Evolutionary conservation across 805 yeast genomes (phyloP), one percentile per base, ranked within the genome.

Genomic region (Saturnispora ahearnii): DNA sequence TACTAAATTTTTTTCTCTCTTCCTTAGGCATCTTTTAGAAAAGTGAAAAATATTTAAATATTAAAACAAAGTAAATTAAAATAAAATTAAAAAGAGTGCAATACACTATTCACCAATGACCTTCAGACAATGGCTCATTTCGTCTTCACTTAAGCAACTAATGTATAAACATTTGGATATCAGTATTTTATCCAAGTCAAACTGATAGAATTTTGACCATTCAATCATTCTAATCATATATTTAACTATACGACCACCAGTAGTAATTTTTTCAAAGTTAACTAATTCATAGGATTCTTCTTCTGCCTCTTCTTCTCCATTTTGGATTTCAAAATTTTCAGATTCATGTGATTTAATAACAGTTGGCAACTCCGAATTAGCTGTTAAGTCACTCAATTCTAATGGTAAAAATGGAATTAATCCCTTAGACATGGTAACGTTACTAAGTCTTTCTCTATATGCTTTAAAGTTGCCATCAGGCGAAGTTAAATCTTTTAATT

Each of bases 351-450:
- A 48, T 50, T 64, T 66, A 38, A 77, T 64, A 49, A 70, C 68
- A 10, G 78, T 73, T 0, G 84, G 79, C 52, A 82, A 65, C 55
- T 81, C 84, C 3, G 82, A 76, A 62, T 87, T 88, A 59, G 84
- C 78, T 0, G 87, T 79, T 58, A 91, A 71, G 62, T 91, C 98
- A 3, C 90, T 82, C 43, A 91, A 64, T 59, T 87, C 89, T 30
- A 91, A 71, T 1, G 95, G 96, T 48, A 90, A 78, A 63, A 90
- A 91, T 22, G 99, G 98, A 46, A 91, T 80, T 57, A 95, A 82
- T 2, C 98, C 98, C 51, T 71, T 71, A 5, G 82, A 71, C 22
- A 83, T 79, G 50, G 74, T 74, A 45, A 84, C 70, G 18, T 55
- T 53, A 38, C 75, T 78, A 52, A 87, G 72, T 51, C 80, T 81